phyloP scores from a whole-genome alignment of 805 yeast genomes.

The Blastobotrys robertii region DNA sequence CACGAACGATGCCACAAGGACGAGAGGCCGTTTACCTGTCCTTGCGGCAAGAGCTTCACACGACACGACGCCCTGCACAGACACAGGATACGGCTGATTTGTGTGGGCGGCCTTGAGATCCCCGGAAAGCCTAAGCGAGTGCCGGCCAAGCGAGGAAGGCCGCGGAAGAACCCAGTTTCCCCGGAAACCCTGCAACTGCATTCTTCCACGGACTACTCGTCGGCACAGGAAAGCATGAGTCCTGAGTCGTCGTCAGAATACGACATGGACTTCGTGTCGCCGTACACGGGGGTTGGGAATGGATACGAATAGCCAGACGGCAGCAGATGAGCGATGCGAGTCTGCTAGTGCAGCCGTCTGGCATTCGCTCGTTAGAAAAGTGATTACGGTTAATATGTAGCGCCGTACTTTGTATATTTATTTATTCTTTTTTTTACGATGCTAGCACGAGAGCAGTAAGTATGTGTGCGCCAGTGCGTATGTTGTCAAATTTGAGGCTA shows the following conservation, averaged over 20 bases:
- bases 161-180: conserved; percentile 20
- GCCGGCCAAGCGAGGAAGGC: conserved; percentile 31
- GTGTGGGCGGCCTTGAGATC: conserved; percentile 56
- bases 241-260: neutral
- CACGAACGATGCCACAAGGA: conserved; percentile 82
- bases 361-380: too few relatives aligned
- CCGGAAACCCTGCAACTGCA: neutral
- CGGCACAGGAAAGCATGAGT: conserved; percentile 2
- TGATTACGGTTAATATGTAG: neutral
- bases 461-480: too few relatives aligned
- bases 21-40: conserved; percentile 57
- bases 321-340: too few relatives aligned
- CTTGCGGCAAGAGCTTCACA: conserved; percentile 90
- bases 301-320: too few relatives aligned
- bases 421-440: neutral
- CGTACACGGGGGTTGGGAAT: neutral
- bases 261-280: neutral
- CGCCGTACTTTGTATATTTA: conserved; percentile 1
- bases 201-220: neutral
- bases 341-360: too few relatives aligned
- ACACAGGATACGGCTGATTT: conserved; percentile 70
- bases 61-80: conserved; percentile 81
- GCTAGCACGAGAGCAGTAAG: too few relatives aligned
- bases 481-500: too few relatives aligned
- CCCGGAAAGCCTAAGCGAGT: conserved; percentile 24